Percentiles rank a stretch among this genome's conserved stretches.
Conservation (phyloP, 1,284 basidiomycete species). For the Ustilago trichophora region DNA sequence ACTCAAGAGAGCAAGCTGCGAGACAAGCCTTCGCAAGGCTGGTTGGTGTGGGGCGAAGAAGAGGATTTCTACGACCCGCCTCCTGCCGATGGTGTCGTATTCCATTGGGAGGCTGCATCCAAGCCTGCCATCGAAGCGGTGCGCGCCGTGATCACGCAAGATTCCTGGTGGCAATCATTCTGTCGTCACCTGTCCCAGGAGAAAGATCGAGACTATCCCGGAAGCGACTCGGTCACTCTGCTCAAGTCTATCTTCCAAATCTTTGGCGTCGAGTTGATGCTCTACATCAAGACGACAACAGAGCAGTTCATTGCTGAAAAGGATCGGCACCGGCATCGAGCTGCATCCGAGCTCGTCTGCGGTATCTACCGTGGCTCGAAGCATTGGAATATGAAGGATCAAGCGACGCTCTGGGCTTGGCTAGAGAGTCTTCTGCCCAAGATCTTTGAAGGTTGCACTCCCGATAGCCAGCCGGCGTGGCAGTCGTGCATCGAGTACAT, state of each 20-base stretch:
- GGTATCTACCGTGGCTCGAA: constrained; percentile 82
- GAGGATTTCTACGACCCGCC: constrained; percentile 76
- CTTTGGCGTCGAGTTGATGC: constrained; percentile 72
- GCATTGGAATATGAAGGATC: constrained; percentile 80
- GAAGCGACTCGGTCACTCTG: constrained; percentile 68
- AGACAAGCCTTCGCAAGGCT: constrained; percentile 85
- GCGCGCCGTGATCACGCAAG: constrained; percentile 69
- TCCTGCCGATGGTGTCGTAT: constrained; percentile 70
- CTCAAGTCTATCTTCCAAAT: constrained; percentile 71
- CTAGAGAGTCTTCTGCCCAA: constrained; percentile 75
- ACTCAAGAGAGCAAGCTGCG: constrained; percentile 70
- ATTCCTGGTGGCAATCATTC: constrained; percentile 73
- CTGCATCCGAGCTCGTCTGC: constrained; percentile 83
- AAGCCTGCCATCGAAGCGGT: constrained; percentile 74
- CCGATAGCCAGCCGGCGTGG: constrained; percentile 68
- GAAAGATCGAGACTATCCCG: constrained; percentile 60
- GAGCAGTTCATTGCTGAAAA: constrained; percentile 73
- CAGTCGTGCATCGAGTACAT: constrained; percentile 70
- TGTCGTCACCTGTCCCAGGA: constrained; percentile 61
- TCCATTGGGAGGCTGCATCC: constrained; percentile 77
- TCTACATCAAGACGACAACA: constrained; percentile 73
- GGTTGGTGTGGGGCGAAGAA: constrained; percentile 80
- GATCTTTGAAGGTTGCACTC: constrained; percentile 73
- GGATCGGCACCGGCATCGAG: constrained; percentile 91
- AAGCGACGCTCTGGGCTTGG: constrained; percentile 82